A percentile compares a stretch with the other conserved stretches of the same genome.
Conservation (phyloP, 1,284 basidiomycete genomes). For the Fomes fomentarius region DNA sequence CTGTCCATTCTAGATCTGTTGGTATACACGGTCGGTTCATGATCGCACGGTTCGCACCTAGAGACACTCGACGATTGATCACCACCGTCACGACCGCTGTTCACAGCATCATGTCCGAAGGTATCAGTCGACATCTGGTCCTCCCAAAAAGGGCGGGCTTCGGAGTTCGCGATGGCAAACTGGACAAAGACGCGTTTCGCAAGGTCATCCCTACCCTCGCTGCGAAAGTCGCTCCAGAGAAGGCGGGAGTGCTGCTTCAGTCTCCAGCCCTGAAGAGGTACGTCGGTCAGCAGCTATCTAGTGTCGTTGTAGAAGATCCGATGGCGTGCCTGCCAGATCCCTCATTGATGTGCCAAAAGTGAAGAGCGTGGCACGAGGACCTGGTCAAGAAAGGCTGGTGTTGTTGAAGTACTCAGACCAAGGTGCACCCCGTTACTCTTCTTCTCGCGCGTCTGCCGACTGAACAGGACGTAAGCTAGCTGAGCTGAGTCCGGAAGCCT, state of each 20-base stretch:
- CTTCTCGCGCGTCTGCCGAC: conserved; percentile 9
- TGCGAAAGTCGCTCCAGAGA: conserved; percentile 59
- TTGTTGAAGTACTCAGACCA: conserved; percentile 60
- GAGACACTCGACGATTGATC: conserved; percentile 12
- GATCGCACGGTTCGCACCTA: conserved; percentile 19
- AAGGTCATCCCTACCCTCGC: conserved; percentile 70
- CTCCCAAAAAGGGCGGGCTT: conserved; percentile 55
- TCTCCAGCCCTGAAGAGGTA: conserved; percentile 62
- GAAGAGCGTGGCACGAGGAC: conserved; percentile 59
- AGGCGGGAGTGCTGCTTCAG: conserved; percentile 59
- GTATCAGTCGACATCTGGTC: conserved; percentile 42
- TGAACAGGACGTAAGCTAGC: conserved; percentile 55
- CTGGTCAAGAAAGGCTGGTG: conserved; percentile 57
- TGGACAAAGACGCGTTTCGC: conserved; percentile 70
- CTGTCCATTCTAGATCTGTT: background rate
- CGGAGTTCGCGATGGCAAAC: conserved; percentile 41
- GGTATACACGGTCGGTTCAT: conserved; percentile 12
- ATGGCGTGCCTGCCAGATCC: conserved; percentile 36
- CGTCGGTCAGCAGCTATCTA: conserved; percentile 25
- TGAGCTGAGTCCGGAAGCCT: conserved; percentile 60
- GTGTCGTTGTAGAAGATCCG: conserved; percentile 3
- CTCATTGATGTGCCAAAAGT: conserved; percentile 71
- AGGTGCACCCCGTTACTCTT: conserved; percentile 47
- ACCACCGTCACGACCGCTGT: conserved; percentile 3
- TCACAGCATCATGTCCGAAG: conserved; percentile 27